Evolutionary conservation across 257 asterid genomes (phyloP).

Genomic region (Ilex aquifolium): DNA sequence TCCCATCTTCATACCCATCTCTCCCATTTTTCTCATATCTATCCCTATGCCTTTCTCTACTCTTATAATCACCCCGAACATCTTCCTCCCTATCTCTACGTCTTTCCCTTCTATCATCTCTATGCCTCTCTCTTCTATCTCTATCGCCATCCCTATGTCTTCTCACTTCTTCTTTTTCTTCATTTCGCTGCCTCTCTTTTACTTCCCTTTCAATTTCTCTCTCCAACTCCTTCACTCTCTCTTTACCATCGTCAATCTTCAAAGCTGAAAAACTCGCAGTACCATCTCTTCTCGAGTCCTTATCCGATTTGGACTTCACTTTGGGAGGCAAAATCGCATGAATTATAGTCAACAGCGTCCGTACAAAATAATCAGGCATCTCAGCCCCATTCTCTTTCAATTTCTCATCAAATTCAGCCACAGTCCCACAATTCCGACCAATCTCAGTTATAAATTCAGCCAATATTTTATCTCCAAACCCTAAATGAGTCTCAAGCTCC

Average conservation of each 20-base stretch:
- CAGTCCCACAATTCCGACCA: slow-evolving; percentile 55
- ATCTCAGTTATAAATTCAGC: slow-evolving; percentile 78
- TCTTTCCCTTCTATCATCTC: slow-evolving; percentile 24
- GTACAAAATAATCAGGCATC: slow-evolving; percentile 85
- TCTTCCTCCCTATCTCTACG: slow-evolving; percentile 21
- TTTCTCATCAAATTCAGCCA: slow-evolving; percentile 50
- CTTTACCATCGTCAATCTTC: slow-evolving; percentile 62
- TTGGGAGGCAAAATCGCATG: slow-evolving; percentile 79
- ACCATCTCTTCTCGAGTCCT: slow-evolving; percentile 26
- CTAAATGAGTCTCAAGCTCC: slow-evolving; percentile 68
- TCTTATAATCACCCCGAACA: slow-evolving; percentile 7
- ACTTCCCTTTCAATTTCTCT: slow-evolving; percentile 73
- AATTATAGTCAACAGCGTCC: slow-evolving; percentile 70
- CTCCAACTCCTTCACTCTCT: slow-evolving; percentile 75
- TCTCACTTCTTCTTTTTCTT: slow-evolving; percentile 32
- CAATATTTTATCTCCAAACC: slow-evolving; percentile 60
- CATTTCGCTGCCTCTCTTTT: slow-evolving; percentile 23
- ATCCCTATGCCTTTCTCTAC: slow-evolving; percentile 10
- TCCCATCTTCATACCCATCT: slow-evolving; percentile 33
- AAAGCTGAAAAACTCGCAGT: slow-evolving; percentile 38
- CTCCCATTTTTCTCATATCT: slow-evolving; percentile 11
- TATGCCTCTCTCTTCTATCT: slow-evolving; percentile 22
- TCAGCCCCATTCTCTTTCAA: slow-evolving; percentile 72
- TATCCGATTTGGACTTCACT: slow-evolving; percentile 32
- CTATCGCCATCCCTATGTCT: slow-evolving; percentile 22